A percentile compares a stretch with the other conserved stretches of the same genome.
Conservation (phyloP, 106 monocot species). For the Allium sativum region DNA sequence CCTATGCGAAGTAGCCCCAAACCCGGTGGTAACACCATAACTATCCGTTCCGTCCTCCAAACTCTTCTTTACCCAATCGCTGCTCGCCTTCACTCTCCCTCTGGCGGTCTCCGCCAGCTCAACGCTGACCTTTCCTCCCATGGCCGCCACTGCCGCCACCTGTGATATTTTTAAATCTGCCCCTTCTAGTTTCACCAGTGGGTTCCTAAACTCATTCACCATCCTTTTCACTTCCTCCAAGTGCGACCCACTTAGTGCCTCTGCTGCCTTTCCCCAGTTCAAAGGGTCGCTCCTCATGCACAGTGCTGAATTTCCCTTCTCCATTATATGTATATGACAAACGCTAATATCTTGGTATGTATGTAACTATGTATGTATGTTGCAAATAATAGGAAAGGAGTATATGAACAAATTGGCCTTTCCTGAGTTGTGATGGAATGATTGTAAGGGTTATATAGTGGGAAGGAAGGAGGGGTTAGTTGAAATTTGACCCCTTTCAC, state of each 20-base stretch:
- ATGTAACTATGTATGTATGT: no score
- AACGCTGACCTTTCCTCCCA: not conserved
- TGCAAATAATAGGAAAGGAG: not conserved
- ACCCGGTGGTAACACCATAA: constrained; percentile 57
- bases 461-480: not conserved
- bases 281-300: constrained; percentile 4
- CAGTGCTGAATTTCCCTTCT: not conserved
- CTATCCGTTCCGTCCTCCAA: constrained; percentile 34
- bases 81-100: constrained; percentile 32
- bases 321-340: no score
- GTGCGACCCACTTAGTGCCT: constrained; percentile 16
- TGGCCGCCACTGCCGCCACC: constrained; percentile 13
- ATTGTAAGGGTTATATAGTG: not conserved
- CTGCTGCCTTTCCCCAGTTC: constrained; percentile 15
- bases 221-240: constrained; percentile 22
- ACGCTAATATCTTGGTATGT: no score
- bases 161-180: constrained; percentile 11
- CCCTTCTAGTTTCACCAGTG: constrained; percentile 15
- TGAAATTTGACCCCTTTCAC: not conserved
- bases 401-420: not conserved
- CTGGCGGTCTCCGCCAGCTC: constrained; percentile 23
- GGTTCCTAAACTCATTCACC: constrained; percentile 19
- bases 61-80: constrained; percentile 36
- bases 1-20: constrained; percentile 42
- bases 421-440: not conserved